Evolutionary conservation across 768 basidiomycete genomes (phyloP).

Genomic region (Lactarius psammicola): DNA sequence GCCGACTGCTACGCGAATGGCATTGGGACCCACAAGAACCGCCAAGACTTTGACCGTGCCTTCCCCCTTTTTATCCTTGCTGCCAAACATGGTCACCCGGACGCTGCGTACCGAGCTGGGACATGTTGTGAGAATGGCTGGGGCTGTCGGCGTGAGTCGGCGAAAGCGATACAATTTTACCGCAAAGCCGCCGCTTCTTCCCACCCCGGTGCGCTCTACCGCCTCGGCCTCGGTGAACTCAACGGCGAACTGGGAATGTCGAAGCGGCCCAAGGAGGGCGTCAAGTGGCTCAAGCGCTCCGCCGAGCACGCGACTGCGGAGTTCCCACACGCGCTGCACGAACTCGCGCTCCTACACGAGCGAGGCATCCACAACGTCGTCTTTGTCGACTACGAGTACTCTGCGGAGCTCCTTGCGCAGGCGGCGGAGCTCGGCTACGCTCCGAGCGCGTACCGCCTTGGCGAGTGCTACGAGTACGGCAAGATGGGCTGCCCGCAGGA

Average conservation of each 20-base stretch:
- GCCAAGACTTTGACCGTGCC: constrained; percentile 96
- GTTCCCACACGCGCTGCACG: constrained; percentile 95
- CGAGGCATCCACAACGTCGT: constrained; percentile 98
- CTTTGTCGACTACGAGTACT: constrained; percentile 95
- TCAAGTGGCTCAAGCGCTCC: constrained; percentile 97
- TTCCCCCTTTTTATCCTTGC: constrained; percentile 95
- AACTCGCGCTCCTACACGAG: constrained; percentile 90
- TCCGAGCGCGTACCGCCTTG: constrained; percentile 90
- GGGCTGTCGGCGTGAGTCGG: constrained; percentile 91
- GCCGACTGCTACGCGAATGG: constrained; percentile 99
- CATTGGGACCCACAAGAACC: constrained; percentile 86
- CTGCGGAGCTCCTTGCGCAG: constrained; percentile 90
- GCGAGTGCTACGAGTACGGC: constrained; percentile 99
- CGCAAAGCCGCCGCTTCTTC: constrained; percentile 88
- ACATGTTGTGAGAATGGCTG: constrained; percentile 99
- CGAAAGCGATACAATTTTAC: constrained; percentile 90
- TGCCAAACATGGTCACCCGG: constrained; percentile 95
- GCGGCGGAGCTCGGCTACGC: constrained; percentile 96
- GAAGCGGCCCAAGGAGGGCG: constrained; percentile 90
- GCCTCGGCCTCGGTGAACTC: constrained; percentile 92
- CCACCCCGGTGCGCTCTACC: constrained; percentile 95
- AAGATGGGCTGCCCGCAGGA: constrained; percentile 98
- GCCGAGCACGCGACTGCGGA: constrained; percentile 93
- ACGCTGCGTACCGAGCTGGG: constrained; percentile 92
- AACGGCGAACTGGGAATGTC: constrained; percentile 90